Evolutionary conservation across 441 rosid species (phyloP).

Genomic region (Adansonia gregorii): DNA sequence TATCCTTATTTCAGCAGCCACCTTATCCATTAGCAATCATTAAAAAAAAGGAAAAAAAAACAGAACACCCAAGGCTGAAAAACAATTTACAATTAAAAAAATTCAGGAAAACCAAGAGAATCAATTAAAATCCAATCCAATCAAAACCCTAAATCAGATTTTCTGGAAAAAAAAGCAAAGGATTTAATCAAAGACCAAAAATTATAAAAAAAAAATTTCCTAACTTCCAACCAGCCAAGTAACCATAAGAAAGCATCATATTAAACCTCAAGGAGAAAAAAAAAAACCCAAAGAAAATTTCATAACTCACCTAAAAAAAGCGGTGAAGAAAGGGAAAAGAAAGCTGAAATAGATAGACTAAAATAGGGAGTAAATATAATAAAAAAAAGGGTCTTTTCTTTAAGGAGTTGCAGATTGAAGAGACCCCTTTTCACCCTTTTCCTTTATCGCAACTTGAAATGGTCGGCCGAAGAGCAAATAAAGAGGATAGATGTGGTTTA

Average conservation of each 20-base stretch:
- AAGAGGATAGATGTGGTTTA: conserved; percentile 36
- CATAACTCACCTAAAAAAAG: conserved; percentile 28
- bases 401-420: conserved; percentile 37
- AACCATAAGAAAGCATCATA: conserved; percentile 8
- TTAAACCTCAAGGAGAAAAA: neutral
- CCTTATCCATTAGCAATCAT: conserved; percentile 7
- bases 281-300: neutral
- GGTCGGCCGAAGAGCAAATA: conserved; percentile 56
- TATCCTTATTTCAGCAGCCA: neutral
- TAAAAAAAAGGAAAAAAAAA: no score
- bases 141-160: conserved; percentile 16
- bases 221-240: conserved; percentile 22
- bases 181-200: neutral
- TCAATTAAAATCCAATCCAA: neutral
- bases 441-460: conserved; percentile 12
- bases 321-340: neutral
- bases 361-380: conserved; percentile 10
- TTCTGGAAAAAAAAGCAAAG: neutral
- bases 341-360: conserved; percentile 10
- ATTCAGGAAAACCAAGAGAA: conserved; percentile 1
- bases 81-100: no score
- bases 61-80: neutral
- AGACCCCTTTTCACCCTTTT: conserved; percentile 14
- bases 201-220: conserved; percentile 27
- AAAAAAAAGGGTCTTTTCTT: conserved; percentile 29